Percentiles rank a stretch among this genome's conserved stretches.
Conservation (phyloP, 2,329 filamentous ascomycete genomes). For the Metarhizium robertsii region DNA sequence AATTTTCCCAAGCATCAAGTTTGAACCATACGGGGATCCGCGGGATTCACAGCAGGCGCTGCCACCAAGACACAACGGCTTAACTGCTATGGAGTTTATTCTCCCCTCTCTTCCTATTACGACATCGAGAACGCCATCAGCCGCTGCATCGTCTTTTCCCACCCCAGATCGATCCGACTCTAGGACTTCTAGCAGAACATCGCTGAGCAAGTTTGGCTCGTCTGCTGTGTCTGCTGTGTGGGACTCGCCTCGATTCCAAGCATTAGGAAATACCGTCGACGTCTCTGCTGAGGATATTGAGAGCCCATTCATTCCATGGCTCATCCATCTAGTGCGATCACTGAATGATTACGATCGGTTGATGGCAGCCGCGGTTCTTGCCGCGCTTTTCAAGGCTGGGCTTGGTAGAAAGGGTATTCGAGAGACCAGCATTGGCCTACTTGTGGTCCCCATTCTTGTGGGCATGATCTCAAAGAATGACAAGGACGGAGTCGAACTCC, state of each 20-base stretch:
- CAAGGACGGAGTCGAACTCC: constrained; percentile 35
- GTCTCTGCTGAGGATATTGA: constrained; percentile 50
- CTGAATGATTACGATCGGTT: constrained; percentile 50
- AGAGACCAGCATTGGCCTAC: constrained; percentile 53
- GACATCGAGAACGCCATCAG: constrained; percentile 20
- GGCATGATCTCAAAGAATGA: constrained; percentile 42
- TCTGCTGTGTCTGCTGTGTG: constrained; percentile 18
- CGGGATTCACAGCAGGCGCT: constrained; percentile 32
- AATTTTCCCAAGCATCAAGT: constrained; percentile 54
- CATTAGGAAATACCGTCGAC: constrained; percentile 18
- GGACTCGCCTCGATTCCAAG: constrained; percentile 22
- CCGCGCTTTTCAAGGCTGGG: constrained; percentile 59
- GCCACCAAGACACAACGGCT: not conserved
- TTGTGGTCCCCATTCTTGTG: constrained; percentile 63
- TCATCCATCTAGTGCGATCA: constrained; percentile 54
- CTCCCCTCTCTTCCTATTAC: constrained; percentile 46
- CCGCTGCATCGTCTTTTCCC: constrained; percentile 14
- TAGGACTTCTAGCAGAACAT: constrained; percentile 18
- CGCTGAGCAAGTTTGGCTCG: constrained; percentile 18
- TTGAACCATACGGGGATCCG: constrained; percentile 37
- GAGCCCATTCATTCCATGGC: constrained; percentile 63
- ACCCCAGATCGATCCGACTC: constrained; percentile 17
- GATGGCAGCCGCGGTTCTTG: constrained; percentile 60
- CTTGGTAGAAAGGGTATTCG: constrained; percentile 51
- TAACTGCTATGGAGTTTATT: constrained; percentile 54